Percentiles rank a stretch among this genome's conserved stretches.
Conservation (phyloP, 106 monocot species). For the Vanilla planifolia region DNA sequence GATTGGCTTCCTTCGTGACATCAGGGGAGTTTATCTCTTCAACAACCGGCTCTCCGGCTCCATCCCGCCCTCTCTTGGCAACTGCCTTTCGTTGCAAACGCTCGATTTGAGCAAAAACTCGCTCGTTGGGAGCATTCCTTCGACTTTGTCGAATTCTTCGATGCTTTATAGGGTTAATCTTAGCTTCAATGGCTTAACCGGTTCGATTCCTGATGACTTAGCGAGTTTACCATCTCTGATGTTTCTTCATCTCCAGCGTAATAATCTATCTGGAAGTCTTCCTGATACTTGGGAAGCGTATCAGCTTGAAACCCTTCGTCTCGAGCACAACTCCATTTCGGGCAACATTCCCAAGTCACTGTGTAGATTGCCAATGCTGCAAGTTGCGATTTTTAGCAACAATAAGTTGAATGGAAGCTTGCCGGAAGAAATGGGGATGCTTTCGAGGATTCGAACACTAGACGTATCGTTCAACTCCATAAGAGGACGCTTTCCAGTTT, state of each 20-base stretch:
- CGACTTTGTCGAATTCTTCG: constrained; percentile 34
- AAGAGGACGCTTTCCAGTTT: constrained; percentile 23
- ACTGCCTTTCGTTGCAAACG: constrained; percentile 38
- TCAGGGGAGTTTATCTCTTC: constrained; percentile 82
- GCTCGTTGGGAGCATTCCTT: constrained; percentile 45
- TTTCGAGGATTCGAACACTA: constrained; percentile 18
- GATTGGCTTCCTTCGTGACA: constrained; percentile 47
- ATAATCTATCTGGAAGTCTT: constrained; percentile 45
- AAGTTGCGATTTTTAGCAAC: constrained; percentile 30
- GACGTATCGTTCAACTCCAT: constrained; percentile 32
- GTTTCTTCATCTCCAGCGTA: constrained; percentile 27
- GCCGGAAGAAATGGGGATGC: constrained; percentile 33
- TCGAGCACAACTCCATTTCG: constrained; percentile 46
- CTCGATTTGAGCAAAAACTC: constrained; percentile 66
- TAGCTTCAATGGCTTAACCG: constrained; percentile 66
- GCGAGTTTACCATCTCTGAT: constrained; percentile 13
- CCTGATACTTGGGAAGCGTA: constrained; percentile 22
- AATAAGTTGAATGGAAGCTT: constrained; percentile 61
- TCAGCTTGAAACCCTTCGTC: constrained; percentile 35
- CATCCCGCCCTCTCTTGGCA: constrained; percentile 52
- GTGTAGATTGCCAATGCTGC: constrained; percentile 21
- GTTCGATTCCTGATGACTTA: constrained; percentile 40
- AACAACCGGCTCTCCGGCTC: constrained; percentile 66
- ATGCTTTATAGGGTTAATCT: constrained; percentile 62
- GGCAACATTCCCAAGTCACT: constrained; percentile 47